Conservation (phyloP, 106 monocot genomes). For the Platanthera zijinensis region DNA sequence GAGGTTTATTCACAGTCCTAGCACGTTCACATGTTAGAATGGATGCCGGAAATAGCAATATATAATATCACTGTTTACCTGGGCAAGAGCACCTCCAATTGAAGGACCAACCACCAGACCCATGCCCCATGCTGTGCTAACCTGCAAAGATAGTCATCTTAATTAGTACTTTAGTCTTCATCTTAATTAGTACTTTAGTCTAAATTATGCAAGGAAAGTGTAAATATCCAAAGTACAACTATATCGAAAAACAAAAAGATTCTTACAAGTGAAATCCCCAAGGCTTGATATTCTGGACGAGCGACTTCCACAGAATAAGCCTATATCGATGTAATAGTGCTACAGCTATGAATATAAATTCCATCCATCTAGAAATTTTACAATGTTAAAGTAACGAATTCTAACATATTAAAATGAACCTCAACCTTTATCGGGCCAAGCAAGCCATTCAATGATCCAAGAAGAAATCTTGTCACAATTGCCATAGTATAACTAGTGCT, state of each 20-base stretch:
- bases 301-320: constrained; percentile 61
- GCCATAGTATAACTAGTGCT: constrained; percentile 89
- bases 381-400: not conserved
- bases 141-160: constrained; percentile 9
- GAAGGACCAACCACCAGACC: constrained; percentile 25
- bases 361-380: not conserved
- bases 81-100: constrained; percentile 22
- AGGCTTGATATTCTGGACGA: constrained; percentile 49
- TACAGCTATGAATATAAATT: not conserved
- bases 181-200: not conserved
- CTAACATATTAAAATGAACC: not conserved
- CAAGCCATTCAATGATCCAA: constrained; percentile 77
- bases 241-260: not conserved
- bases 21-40: not conserved
- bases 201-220: not conserved
- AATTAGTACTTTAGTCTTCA: not conserved
- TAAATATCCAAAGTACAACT: not conserved
- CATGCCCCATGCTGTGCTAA: constrained; percentile 25
- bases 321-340: constrained; percentile 17
- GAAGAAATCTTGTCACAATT: constrained; percentile 69
- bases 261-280: constrained; percentile 59
- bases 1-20: not conserved
- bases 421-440: constrained; percentile 60
- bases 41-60: not conserved
- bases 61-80: constrained; percentile 1